Evolutionary conservation across 805 yeast species (phyloP).

Genomic region (Brettanomyces custersianus): DNA sequence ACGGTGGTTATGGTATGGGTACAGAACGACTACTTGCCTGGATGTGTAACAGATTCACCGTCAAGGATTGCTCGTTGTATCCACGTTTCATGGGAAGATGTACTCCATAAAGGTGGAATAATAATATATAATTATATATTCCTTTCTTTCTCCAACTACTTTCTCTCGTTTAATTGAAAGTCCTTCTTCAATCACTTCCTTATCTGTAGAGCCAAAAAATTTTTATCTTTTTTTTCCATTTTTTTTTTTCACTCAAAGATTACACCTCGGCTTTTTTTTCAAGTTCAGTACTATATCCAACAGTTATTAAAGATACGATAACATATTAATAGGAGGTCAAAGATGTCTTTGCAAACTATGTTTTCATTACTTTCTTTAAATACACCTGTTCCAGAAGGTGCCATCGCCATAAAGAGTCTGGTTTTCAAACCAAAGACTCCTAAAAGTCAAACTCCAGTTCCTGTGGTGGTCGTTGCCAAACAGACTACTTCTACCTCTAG

Average conservation of each 20-base stretch:
- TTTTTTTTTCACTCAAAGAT: too few species aligned
- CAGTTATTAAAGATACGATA: too few species aligned
- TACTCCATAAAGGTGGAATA: constrained; percentile 72
- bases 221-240: too few species aligned
- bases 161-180: too few species aligned
- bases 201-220: too few species aligned
- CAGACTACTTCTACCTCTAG: constrained; percentile 64
- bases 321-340: too few species aligned
- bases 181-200: too few species aligned
- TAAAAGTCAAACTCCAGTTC: constrained; percentile 68
- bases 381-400: constrained; percentile 40
- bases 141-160: too few species aligned
- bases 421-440: constrained; percentile 91
- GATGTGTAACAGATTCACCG: constrained; percentile 96
- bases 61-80: constrained; percentile 94
- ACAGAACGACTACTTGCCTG: constrained; percentile 97
- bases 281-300: too few species aligned
- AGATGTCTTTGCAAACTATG: constrained; percentile 61
- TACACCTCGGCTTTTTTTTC: too few species aligned
- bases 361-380: constrained; percentile 59
- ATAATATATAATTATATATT: constrained; percentile 5
- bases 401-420: constrained; percentile 57
- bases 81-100: constrained; percentile 98
- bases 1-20: constrained; percentile 98
- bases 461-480: constrained; percentile 72